A percentile compares a stretch with the other conserved stretches of the same genome.
phyloP scores from a whole-genome alignment of 83 land plant species.

The Picea engelmannii region DNA sequence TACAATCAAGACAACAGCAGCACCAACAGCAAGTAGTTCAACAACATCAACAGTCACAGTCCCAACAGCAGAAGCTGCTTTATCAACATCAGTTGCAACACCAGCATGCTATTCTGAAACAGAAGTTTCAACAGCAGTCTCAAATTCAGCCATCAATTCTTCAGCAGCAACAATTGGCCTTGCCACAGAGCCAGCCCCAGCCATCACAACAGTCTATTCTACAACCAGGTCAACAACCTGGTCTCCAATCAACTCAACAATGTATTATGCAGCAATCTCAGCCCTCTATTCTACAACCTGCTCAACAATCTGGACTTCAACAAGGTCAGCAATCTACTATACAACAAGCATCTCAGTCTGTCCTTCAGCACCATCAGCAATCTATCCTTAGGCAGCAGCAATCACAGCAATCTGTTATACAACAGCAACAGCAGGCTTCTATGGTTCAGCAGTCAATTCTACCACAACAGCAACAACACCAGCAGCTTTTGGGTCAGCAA shows the following conservation, averaged over 20 bases:
- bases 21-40: conserved; percentile 9
- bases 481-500: conserved; percentile 9
- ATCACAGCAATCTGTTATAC: conserved; percentile 13
- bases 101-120: background rate
- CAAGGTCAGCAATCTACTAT: conserved; percentile 6
- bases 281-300: conserved; percentile 16
- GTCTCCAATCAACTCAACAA: conserved; percentile 18
- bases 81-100: conserved; percentile 12
- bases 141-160: conserved; percentile 24
- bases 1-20: conserved; percentile 10
- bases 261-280: conserved; percentile 14
- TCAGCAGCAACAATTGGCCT: conserved; percentile 22
- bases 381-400: conserved; percentile 12
- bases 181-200: conserved; percentile 29
- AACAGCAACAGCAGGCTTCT: background rate
- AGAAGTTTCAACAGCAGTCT: conserved; percentile 9
- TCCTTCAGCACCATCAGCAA: conserved; percentile 30
- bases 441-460: conserved; percentile 17
- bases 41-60: too few relatives aligned
- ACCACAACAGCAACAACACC: conserved; percentile 21
- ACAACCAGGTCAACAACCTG: conserved; percentile 16
- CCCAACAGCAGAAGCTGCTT: background rate
- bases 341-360: conserved; percentile 18
- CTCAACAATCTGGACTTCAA: conserved; percentile 17
- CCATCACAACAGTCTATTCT: conserved; percentile 14